Percentiles rank a stretch among this genome's conserved stretches.
Conservation (phyloP, 2,329 filamentous ascomycete species). For the Didymosphaeria variabile region DNA sequence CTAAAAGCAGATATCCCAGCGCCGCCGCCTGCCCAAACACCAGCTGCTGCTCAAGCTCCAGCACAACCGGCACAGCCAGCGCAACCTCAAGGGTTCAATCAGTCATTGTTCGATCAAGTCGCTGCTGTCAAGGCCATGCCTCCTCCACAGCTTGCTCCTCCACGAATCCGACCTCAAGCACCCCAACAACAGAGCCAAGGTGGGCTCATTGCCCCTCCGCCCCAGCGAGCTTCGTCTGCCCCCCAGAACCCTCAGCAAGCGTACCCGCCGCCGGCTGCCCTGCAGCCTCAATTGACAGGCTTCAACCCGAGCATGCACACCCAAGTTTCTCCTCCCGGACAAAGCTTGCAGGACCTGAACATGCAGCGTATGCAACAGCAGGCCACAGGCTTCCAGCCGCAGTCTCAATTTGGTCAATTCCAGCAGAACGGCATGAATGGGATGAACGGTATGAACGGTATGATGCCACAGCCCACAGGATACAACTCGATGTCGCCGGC, state of each 20-base stretch:
- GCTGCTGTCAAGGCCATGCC: conserved; percentile 51
- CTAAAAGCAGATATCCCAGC: conserved; percentile 51
- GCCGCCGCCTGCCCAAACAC: conserved; percentile 54
- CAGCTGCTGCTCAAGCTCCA: conserved; percentile 49
- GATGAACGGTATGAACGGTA: conserved; percentile 49
- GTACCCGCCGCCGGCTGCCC: conserved; percentile 74
- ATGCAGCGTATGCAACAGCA: conserved; percentile 50
- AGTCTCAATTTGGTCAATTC: conserved; percentile 38
- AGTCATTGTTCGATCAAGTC: conserved; percentile 48
- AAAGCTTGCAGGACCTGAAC: conserved; percentile 76
- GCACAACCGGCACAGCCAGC: conserved; percentile 50
- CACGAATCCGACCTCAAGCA: conserved; percentile 74
- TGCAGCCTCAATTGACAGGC: conserved; percentile 88
- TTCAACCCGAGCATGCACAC: conserved; percentile 63
- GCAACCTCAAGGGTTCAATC: conserved; percentile 57
- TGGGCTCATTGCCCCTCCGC: conserved; percentile 78
- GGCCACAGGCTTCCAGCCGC: conserved; percentile 52
- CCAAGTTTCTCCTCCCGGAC: conserved; percentile 75
- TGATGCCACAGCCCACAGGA: conserved; percentile 52
- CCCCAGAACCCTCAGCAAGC: conserved; percentile 76
- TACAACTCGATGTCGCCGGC: conserved; percentile 41
- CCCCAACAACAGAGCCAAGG: conserved; percentile 69
- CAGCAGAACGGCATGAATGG: conserved; percentile 48
- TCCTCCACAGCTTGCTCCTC: conserved; percentile 50
- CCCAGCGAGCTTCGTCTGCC: conserved; percentile 83